Conservation (phyloP, 768 basidiomycete species). For the Suillus tomentosus region DNA sequence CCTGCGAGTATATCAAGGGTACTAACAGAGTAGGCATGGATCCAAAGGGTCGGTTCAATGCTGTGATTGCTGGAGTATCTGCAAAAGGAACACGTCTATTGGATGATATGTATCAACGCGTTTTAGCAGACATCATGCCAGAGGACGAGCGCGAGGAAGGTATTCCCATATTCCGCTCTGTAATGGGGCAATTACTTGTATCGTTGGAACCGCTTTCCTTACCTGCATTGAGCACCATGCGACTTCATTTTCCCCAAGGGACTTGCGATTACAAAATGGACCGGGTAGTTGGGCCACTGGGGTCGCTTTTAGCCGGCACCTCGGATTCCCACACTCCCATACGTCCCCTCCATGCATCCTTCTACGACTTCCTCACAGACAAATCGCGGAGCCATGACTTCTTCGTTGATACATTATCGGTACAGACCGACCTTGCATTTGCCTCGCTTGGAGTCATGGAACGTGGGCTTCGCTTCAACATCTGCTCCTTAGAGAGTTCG, state of each 20-base stretch:
- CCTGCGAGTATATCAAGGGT: slow-evolving; percentile 7
- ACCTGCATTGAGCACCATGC: background rate
- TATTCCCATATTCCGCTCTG: background rate
- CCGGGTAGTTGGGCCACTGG: background rate
- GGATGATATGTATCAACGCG: slow-evolving; percentile 6
- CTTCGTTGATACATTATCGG: too few relatives aligned
- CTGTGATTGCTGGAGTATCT: too few relatives aligned
- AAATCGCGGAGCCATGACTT: too few relatives aligned
- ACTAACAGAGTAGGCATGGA: too few relatives aligned
- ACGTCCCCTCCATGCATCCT: too few relatives aligned
- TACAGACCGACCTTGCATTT: too few relatives aligned
- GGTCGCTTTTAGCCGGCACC: slow-evolving; percentile 3
- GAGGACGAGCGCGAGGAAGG: background rate
- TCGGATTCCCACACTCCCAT: too few relatives aligned
- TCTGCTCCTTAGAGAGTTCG: too few relatives aligned
- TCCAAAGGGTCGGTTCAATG: too few relatives aligned
- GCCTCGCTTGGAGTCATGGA: too few relatives aligned
- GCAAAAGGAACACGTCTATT: background rate
- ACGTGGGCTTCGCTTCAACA: too few relatives aligned
- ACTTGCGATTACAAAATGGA: slow-evolving; percentile 13
- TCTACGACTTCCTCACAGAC: too few relatives aligned
- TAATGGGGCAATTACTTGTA: slow-evolving; percentile 7
- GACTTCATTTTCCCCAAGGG: background rate
- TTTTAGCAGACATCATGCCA: background rate
- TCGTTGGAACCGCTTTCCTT: slow-evolving; percentile 10